Evolutionary conservation across 2,329 filamentous ascomycete genomes (phyloP).

Genomic region (Paecilomyces variotii): DNA sequence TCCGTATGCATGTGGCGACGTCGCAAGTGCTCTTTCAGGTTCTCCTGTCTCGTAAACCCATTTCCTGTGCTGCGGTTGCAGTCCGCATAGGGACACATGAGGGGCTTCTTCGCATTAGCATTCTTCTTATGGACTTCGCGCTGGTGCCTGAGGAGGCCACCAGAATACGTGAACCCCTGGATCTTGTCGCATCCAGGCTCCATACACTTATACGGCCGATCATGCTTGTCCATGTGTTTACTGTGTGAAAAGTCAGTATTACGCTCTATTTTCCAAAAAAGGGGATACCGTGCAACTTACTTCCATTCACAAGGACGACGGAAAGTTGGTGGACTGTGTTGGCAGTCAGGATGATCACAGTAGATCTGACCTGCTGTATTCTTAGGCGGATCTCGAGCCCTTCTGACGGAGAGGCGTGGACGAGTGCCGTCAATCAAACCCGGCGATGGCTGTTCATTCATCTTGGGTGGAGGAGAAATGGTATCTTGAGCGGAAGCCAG

Average conservation of each 20-base stretch:
- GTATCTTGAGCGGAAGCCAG: constrained; percentile 28
- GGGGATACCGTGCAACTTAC: constrained; percentile 48
- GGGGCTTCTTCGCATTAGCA: constrained; percentile 75
- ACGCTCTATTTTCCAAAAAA: constrained; percentile 15
- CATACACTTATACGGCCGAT: constrained; percentile 80
- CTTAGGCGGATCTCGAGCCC: constrained; percentile 46
- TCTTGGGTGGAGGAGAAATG: constrained; percentile 24
- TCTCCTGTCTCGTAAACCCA: constrained; percentile 88
- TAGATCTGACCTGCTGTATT: constrained; percentile 68
- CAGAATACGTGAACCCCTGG: constrained; percentile 89
- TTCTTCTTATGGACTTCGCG: constrained; percentile 90
- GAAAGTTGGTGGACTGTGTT: constrained; percentile 58
- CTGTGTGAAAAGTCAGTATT: constrained; percentile 37
- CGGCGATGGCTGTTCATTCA: constrained; percentile 25
- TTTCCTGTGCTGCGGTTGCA: constrained; percentile 86
- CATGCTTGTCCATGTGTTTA: constrained; percentile 98
- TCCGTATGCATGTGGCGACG: constrained; percentile 64
- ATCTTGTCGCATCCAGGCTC: constrained; percentile 82
- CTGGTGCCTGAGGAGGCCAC: constrained; percentile 80
- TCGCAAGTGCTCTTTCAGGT: constrained; percentile 85
- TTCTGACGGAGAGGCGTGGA: constrained; percentile 34
- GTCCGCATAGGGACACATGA: constrained; percentile 76
- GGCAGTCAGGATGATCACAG: constrained; percentile 65
- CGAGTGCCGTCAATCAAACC: constrained; percentile 27
- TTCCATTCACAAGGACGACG: constrained; percentile 87